Conservation (phyloP, 164 flowering plant species). For the Nymphaea colorata region DNA sequence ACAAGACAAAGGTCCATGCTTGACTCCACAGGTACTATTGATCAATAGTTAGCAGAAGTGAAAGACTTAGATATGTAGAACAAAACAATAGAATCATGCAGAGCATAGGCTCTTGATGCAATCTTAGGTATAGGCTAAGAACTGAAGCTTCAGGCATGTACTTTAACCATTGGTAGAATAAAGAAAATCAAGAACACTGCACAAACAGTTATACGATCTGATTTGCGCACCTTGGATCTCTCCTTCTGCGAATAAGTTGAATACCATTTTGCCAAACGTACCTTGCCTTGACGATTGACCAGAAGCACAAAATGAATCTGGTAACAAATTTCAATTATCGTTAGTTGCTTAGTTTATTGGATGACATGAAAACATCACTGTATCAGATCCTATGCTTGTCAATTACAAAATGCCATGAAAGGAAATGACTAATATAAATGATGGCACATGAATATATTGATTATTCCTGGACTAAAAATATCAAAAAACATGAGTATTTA, state of each 20-base stretch:
- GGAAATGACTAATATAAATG: neutral
- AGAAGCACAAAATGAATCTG: conserved; percentile 25
- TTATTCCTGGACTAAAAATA: too few relatives aligned
- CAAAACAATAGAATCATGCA: neutral
- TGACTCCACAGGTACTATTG: too few relatives aligned
- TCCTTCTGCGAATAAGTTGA: conserved; percentile 21
- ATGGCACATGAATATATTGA: too few relatives aligned
- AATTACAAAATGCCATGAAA: neutral
- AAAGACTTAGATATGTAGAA: neutral
- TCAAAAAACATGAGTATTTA: too few relatives aligned
- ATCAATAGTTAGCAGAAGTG: too few relatives aligned
- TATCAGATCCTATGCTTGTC: neutral
- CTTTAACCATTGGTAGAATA: neutral
- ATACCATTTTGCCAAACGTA: conserved; percentile 23
- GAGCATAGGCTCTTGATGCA: neutral
- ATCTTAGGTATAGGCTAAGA: too few relatives aligned
- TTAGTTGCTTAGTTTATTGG: conserved; percentile 1
- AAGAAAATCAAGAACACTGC: neutral
- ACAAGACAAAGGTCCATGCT: too few relatives aligned
- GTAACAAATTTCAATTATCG: neutral
- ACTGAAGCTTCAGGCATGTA: neutral
- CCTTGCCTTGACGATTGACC: conserved; percentile 21
- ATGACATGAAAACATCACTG: neutral
- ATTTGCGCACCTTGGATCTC: conserved; percentile 14
- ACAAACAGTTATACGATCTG: neutral